Percentiles rank a stretch among this genome's conserved stretches.
Conservation (phyloP, 2,329 filamentous ascomycete species). For the Sporothrix protearum region DNA sequence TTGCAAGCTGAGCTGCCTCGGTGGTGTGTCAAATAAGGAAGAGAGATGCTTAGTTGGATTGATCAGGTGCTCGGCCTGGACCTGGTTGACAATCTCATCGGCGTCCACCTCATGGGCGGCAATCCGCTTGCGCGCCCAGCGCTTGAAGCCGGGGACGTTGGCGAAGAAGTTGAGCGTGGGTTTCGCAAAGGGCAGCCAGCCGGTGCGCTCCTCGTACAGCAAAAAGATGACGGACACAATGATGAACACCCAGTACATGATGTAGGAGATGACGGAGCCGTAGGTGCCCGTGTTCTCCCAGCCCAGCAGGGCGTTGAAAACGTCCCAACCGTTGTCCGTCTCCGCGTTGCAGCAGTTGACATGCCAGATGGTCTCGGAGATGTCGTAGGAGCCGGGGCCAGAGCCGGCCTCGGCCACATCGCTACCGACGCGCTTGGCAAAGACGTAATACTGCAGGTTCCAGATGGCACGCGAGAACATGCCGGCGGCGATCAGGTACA, state of each 20-base stretch:
- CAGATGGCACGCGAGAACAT: conserved; percentile 73
- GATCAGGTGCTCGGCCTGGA: conserved; percentile 24
- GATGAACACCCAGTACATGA: conserved; percentile 76
- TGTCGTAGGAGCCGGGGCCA: conserved; percentile 75
- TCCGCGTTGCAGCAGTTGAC: conserved; percentile 79
- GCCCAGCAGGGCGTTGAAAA: conserved; percentile 81
- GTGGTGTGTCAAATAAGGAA: neutral
- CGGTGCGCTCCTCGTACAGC: conserved; percentile 62
- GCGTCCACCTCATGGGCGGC: conserved; percentile 25
- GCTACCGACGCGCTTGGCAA: conserved; percentile 51
- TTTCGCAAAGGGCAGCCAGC: conserved; percentile 44
- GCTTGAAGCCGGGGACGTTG: conserved; percentile 25
- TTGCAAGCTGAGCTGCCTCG: neutral
- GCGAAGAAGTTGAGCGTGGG: conserved; percentile 18
- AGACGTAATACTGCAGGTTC: conserved; percentile 60
- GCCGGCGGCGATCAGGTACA: conserved; percentile 78
- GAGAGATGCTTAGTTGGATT: neutral
- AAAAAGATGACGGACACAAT: conserved; percentile 47
- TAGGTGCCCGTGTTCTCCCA: conserved; percentile 89
- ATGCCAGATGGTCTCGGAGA: conserved; percentile 73
- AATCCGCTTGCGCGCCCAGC: conserved; percentile 29
- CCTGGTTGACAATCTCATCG: conserved; percentile 26
- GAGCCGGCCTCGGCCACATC: conserved; percentile 46
- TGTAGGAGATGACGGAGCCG: conserved; percentile 82
- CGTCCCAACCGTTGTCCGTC: conserved; percentile 74